Base-by-base conservation (phyloP, 164 flowering plant genomes). In the Umbellularia californica region DNA sequence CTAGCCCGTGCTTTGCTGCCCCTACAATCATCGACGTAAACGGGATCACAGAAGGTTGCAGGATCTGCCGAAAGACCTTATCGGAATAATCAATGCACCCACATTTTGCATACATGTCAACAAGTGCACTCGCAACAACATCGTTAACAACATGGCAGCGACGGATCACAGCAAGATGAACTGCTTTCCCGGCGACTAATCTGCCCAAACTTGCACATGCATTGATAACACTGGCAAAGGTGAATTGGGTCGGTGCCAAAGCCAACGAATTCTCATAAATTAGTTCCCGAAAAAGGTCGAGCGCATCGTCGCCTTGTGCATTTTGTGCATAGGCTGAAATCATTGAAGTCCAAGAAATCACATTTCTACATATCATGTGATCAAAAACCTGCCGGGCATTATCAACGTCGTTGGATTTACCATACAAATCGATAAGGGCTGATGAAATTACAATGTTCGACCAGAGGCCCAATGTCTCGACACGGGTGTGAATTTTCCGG, bases 61-160 rank as follows among this genome's bases (percentile, higher is more conserved):
- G 28, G 24, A 88, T 83, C 60, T 69, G 76, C 22, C 76, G 65
- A 30, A 91, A 91, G 2, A 88, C 82, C 79, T 81, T 86, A 13
- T 63, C 64, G 2, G 89, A 87, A 77, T 85, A 85, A 15, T 30
- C 52, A 50, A 90, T 28, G 58, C 80, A 83, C 47, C 97, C 97
- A 77, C 91, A 88, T 80, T 91, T 90, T 1, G 88, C 86, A 76
- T 90, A 91, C 91, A 90, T 88, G 82, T 91, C 94, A 22, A 88
- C 80, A 30, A 91, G 81, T 2, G 90, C 82, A 78, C 84, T 83
- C 0, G 88, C 82, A 73, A 90, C 85, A 7, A 91, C 87, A 65
- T 82, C 85, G 73, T 83, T 88, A 2, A 47, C 35, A 25, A 82
- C 83, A 75, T 81, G 79, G 10, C 86, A 85, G 5, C 75, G 71